Percentiles rank a stretch among this genome's conserved stretches.
phyloP scores from a whole-genome alignment of 148 eudicot species.

The Nepenthes gracilis region DNA sequence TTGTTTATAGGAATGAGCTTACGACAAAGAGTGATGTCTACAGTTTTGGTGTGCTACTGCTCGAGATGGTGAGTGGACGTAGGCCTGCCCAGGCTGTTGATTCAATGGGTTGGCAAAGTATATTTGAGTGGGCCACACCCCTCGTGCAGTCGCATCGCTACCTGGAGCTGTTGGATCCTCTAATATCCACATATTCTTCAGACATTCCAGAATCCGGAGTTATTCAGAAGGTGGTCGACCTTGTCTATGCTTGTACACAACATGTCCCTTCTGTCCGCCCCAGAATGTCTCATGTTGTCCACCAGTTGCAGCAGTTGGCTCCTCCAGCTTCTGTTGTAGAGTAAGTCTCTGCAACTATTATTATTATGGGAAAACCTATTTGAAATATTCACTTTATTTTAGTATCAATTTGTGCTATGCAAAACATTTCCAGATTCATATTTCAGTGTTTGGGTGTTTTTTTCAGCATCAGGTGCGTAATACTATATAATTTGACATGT shows the following conservation, averaged over 20 bases:
- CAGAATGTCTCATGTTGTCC: conserved; percentile 92
- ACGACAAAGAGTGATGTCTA: conserved; percentile 94
- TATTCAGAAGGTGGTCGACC: conserved; percentile 85
- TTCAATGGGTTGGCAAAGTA: conserved; percentile 82
- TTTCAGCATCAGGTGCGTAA: too few relatives aligned
- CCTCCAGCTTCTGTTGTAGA: conserved; percentile 24
- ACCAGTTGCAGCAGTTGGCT: conserved; percentile 79
- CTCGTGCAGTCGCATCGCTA: conserved; percentile 72
- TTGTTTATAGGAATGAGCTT: conserved; percentile 83
- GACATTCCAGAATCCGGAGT: conserved; percentile 70
- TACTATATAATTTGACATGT: too few relatives aligned
- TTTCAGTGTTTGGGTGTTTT: too few relatives aligned
- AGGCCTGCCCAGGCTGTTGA: conserved; percentile 90
- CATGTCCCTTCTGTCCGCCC: conserved; percentile 91
- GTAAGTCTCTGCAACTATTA: conserved; percentile 10
- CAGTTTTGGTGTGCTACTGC: conserved; percentile 83
- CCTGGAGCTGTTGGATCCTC: conserved; percentile 68
- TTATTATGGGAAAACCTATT: too few relatives aligned
- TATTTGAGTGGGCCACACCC: conserved; percentile 96
- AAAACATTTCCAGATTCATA: too few relatives aligned
- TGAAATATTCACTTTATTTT: too few relatives aligned
- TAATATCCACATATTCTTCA: conserved; percentile 35
- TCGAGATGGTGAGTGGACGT: conserved; percentile 82
- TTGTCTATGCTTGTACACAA: conserved; percentile 84
- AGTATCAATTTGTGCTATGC: too few relatives aligned